Base-by-base conservation (phyloP, 1,284 basidiomycete genomes). In the Mrakiaceae sp. region DNA sequence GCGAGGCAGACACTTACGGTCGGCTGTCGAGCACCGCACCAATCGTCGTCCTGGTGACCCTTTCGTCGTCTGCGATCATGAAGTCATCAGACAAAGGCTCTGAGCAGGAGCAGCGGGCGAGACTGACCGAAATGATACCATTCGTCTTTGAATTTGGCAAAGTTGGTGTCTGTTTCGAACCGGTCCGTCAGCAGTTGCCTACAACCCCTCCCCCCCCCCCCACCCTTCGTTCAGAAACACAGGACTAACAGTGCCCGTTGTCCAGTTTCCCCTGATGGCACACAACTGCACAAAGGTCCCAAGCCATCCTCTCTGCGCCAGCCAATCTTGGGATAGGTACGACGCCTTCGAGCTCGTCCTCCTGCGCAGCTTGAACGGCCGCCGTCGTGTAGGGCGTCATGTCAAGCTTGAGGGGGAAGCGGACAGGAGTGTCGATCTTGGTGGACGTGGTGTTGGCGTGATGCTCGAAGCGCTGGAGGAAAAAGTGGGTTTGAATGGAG, bases 241-340 rank as follows among this genome's bases (percentile, higher is more conserved):
- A 46, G 44, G 7, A 62, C 64, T 46, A 46, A 66, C 64, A 97
- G 73, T 97, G 94, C 0, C 94, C 94, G 67, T 92, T 96, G 75
- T 94, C 87, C 71, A 98, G 85, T 74, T 89, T 87, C 8, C 94
- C 94, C 73, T 96, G 90, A 75, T 97, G 94, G 68, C 92, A 93
- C 67, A 97, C 87, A 47, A 97, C 91, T 7, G 90, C 88, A 71
- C 95, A 93, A 2, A 97, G 82, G 72, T 96, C 90, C 74, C 96
- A 97, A 63, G 89, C 42, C 55, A 52, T 60, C 48, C 68, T 57
- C 62, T 68, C 68, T 66, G 70, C 50, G 68, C 68, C 58, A 48
- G 27, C 27, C 27, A 27, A 27, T 27, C 27, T 27, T 27, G 27
- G 27, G 27, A 27, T 27, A 27, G 27, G 27, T 27, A 27, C 27